These are phyloP conservation scores for Salix purpurea DNA, from an alignment of 345 rosid genomes.

Conservation along the genomic window DNA sequence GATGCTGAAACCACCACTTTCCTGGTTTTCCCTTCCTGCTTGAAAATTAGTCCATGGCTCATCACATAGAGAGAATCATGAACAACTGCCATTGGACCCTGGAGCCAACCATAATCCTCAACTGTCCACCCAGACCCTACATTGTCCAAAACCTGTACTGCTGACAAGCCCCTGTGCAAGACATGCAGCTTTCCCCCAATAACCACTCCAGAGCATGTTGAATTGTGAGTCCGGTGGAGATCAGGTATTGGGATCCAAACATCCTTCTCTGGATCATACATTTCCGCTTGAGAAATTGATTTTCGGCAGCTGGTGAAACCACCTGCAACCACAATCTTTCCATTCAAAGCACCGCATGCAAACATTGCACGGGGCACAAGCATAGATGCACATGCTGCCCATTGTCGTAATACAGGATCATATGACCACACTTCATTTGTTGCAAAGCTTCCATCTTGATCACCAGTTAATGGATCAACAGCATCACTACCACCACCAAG, in stretches of 20 bases:
- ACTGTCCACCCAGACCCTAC: conserved; percentile 64
- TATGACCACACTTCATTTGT: conserved; percentile 92
- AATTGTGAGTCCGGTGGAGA: conserved; percentile 79
- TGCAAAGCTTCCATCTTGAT: conserved; percentile 90
- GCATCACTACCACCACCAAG: conserved; percentile 97
- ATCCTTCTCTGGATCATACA: conserved; percentile 80
- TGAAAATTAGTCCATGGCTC: conserved; percentile 61
- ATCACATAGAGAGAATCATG: conserved; percentile 60
- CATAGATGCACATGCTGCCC: conserved; percentile 72
- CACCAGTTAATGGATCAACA: conserved; percentile 85
- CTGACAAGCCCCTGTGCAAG: conserved; percentile 80
- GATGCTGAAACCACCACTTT: conserved; percentile 66
- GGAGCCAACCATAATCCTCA: conserved; percentile 72
- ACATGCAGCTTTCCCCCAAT: conserved; percentile 71
- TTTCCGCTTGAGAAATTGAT: conserved; percentile 86
- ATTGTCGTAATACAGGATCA: conserved; percentile 66
- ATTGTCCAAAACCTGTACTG: conserved; percentile 76
- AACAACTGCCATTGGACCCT: conserved; percentile 87
- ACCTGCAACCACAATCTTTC: conserved; percentile 85
- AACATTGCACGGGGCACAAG: conserved; percentile 94
- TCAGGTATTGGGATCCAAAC: conserved; percentile 77
- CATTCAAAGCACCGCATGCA: conserved; percentile 80
- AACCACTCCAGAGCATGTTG: conserved; percentile 82
- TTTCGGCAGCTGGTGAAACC: conserved; percentile 88
- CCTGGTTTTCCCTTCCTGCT: conserved; percentile 51